Evolutionary conservation across 129 eudicot genomes (phyloP).

Genomic region (Flaveria linearis): DNA sequence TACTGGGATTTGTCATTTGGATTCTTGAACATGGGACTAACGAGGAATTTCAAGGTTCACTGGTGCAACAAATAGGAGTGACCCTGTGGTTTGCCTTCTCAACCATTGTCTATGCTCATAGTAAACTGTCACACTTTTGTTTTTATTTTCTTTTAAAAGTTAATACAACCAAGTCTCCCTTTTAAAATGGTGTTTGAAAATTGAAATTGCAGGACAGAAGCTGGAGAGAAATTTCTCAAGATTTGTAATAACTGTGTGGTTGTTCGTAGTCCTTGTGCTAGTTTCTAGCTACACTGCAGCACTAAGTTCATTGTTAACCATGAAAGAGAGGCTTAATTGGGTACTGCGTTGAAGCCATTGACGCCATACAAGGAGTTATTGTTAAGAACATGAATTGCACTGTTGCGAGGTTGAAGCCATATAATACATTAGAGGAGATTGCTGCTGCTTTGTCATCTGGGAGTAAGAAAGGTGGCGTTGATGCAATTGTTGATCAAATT

Average conservation of each 20-base stretch:
- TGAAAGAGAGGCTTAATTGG: no score
- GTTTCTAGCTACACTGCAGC: constrained; percentile 53
- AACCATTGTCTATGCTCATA: constrained; percentile 38
- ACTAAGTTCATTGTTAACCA: constrained; percentile 44
- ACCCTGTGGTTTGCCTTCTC: constrained; percentile 44
- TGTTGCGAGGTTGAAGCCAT: no score
- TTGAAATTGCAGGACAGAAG: constrained; percentile 26
- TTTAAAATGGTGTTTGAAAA: not conserved
- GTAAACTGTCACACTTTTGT: constrained; percentile 27
- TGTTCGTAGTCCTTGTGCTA: constrained; percentile 41
- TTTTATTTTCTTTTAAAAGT: not conserved
- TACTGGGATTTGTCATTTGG: constrained; percentile 41
- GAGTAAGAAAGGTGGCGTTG: no score
- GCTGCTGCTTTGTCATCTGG: no score
- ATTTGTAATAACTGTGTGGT: constrained; percentile 42
- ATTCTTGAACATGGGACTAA: constrained; percentile 36
- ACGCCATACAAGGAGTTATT: no score
- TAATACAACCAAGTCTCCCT: not conserved
- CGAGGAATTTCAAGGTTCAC: constrained; percentile 37
- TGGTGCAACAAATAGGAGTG: constrained; percentile 30
- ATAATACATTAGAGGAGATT: no score
- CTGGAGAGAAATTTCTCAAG: constrained; percentile 39
- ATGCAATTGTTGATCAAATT: no score
- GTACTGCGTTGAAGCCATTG: no score
- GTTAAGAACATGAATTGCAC: no score